Evolutionary conservation across 2,329 filamentous ascomycete genomes (phyloP).

Genomic region (Fusarium nodosum): DNA sequence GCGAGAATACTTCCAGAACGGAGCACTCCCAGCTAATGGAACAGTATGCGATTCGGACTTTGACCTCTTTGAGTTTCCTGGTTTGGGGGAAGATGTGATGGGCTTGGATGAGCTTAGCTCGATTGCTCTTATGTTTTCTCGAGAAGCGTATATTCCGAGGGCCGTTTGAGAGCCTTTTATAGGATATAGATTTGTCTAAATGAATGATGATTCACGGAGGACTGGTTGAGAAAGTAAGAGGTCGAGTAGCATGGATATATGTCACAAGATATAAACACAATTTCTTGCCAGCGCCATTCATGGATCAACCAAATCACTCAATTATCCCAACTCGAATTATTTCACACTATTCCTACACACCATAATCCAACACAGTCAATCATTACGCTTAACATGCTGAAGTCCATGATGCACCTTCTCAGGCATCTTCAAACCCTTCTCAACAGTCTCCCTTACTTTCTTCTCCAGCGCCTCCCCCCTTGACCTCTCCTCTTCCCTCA

Average conservation of each 20-base stretch:
- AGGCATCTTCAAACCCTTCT: slow-evolving; percentile 62
- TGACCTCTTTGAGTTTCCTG: slow-evolving; percentile 57
- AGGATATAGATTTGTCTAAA: background rate
- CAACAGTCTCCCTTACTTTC: slow-evolving; percentile 61
- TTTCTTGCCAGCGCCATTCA: background rate
- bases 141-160: slow-evolving; percentile 41
- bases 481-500: slow-evolving; percentile 39
- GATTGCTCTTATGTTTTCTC: slow-evolving; percentile 31
- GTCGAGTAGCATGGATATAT: background rate
- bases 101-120: slow-evolving; percentile 40
- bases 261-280: background rate
- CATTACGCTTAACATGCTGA: slow-evolving; percentile 24
- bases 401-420: slow-evolving; percentile 58
- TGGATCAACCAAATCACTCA: background rate
- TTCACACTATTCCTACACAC: background rate
- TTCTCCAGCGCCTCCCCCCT: slow-evolving; percentile 58
- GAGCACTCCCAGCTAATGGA: slow-evolving; percentile 59
- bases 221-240: background rate
- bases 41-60: slow-evolving; percentile 63
- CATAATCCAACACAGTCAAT: slow-evolving; percentile 1
- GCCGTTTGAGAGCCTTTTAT: slow-evolving; percentile 4
- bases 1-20: slow-evolving; percentile 61
- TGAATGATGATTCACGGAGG: background rate
- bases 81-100: slow-evolving; percentile 14
- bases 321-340: background rate